Evolutionary conservation across 1,284 basidiomycete species (phyloP).

Genomic region (Apiotrichum akiyoshidainum): DNA sequence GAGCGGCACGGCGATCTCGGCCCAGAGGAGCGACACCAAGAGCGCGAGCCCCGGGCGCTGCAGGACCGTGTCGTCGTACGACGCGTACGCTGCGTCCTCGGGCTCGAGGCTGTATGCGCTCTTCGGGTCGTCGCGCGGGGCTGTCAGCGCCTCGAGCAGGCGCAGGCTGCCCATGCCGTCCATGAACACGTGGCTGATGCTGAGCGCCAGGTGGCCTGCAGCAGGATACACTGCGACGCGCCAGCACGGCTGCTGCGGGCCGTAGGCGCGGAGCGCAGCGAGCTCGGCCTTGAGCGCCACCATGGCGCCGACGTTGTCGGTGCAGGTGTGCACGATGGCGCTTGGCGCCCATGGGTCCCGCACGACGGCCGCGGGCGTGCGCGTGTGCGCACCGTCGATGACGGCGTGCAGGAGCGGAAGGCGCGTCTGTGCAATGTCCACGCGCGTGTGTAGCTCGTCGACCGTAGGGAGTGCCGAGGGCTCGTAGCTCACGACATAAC

Average conservation of each 20-base stretch:
- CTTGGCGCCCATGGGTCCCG: neutral
- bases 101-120: neutral
- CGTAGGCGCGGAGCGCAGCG: neutral
- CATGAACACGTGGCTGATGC: slow-evolving; percentile 1
- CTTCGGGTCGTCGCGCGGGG: neutral
- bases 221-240: neutral
- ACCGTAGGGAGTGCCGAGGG: neutral
- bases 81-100: neutral
- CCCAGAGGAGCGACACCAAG: slow-evolving; percentile 10
- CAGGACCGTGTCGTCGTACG: slow-evolving; percentile 1
- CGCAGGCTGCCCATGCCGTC: neutral
- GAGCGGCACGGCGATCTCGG: slow-evolving; percentile 28
- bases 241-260: neutral
- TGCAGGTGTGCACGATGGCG: neutral
- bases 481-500: neutral
- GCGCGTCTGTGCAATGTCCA: neutral
- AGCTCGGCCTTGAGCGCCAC: neutral
- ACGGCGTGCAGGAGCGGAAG: neutral
- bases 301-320: neutral
- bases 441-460: neutral
- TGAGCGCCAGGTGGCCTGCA: neutral
- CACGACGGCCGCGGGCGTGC: neutral
- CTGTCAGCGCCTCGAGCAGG: neutral
- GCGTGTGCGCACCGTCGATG: neutral
- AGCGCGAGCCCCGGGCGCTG: neutral